Base-by-base conservation (phyloP, 345 rosid species). In the Eutrema yunnanense region DNA sequence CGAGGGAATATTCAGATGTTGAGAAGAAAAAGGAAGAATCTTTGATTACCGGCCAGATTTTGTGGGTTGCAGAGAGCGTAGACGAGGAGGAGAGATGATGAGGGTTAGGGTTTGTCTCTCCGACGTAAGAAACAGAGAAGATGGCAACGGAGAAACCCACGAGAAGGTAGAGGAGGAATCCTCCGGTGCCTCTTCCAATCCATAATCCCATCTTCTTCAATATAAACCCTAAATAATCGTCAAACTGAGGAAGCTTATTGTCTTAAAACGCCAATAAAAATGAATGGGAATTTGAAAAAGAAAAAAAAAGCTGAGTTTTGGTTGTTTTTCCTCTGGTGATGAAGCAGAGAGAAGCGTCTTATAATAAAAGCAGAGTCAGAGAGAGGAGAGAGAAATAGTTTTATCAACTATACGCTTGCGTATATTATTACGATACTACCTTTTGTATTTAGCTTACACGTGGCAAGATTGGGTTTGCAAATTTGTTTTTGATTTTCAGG, bases 1-100 rank as follows among this genome's bases (percentile, higher is more conserved):
- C 9, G 44, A 16, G 3, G 19, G 48, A 44, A 51, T 52, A 53
- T 30, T 34, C n/a, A 56, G 32, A 65, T 51, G 26, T 32, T 9
- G 36, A 32, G 9, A 43, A 36, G 37, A 11, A 16, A 16, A 68
- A 60, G 30, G 74, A 62, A 9, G 27, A 46, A 22, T 6, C 40
- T 69, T 69, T 6, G 7, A 82, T n/a, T 77, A 93, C 98, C 29
- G 98, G 98, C 98, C 98, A 93, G 64, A 85, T 67, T 83, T 9
- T 84, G 0, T 81, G 82, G 55, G 82, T 44, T 26, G 1, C 54
- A 38, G 69, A 64, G 46, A 78, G 62, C 41, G 44, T 50, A 37
- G 81, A 58, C 30, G 56, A 68, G 1, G 78, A 54, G 8, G 62
- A 49, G 30, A 73, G 76, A 38, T 26, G 43, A 50, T 48, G 27